A percentile compares a stretch with the other conserved stretches of the same genome.
phyloP scores from a whole-genome alignment of 345 rosid genomes.

The Populus tremula region DNA sequence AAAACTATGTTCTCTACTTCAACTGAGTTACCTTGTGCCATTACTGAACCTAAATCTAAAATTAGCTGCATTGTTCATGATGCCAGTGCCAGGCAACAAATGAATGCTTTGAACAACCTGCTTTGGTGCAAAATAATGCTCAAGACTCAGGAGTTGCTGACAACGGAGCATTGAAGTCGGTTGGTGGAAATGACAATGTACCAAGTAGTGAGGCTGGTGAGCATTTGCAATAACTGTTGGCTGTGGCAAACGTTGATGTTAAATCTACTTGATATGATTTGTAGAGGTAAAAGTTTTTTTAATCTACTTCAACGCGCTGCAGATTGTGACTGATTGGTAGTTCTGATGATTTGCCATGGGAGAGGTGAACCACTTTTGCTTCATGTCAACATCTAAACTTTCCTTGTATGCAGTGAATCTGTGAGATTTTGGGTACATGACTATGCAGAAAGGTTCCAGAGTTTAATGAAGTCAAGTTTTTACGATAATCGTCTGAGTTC shows the following conservation, averaged over 20 bases:
- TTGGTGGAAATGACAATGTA: constrained; percentile 21
- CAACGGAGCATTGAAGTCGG: constrained; percentile 16
- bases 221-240: neutral
- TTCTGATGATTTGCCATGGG: constrained; percentile 6
- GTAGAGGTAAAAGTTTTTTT: neutral
- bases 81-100: constrained; percentile 31
- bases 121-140: constrained; percentile 23
- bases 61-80: constrained; percentile 1
- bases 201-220: constrained; percentile 18
- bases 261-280: neutral
- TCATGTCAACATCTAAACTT: neutral
- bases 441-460: neutral
- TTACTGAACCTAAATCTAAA: neutral
- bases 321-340: constrained; percentile 25
- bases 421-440: neutral
- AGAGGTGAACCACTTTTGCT: constrained; percentile 7
- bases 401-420: neutral
- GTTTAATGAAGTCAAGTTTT: constrained; percentile 4
- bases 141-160: constrained; percentile 27
- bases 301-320: constrained; percentile 16
- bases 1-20: neutral
- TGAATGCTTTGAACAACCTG: constrained; percentile 27
- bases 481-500: constrained; percentile 8
- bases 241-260: neutral
- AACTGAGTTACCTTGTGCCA: neutral